phyloP scores from a whole-genome alignment of 345 rosid species.

The Barbarea vulgaris region DNA sequence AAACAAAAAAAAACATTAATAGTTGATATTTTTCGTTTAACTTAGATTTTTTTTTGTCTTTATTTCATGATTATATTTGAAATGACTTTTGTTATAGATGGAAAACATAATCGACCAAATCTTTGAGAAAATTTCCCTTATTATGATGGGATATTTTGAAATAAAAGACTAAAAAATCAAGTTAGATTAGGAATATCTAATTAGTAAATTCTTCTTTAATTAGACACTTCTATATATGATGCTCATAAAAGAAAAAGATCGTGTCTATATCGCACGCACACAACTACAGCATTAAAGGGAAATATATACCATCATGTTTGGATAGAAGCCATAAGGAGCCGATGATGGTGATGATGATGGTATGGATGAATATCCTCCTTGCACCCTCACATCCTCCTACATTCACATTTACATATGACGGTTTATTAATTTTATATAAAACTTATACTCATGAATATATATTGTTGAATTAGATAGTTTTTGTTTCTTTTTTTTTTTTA shows the following conservation, averaged over 20 bases:
- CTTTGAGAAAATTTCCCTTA: not conserved
- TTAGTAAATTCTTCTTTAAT: not conserved
- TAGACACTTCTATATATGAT: not conserved
- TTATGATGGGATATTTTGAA: not conserved
- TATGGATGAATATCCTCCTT: conserved; percentile 60
- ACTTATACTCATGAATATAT: not conserved
- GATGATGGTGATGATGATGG: conserved; percentile 54
- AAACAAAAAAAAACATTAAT: not conserved
- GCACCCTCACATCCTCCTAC: conserved; percentile 80
- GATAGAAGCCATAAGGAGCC: conserved; percentile 65
- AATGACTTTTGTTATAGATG: not conserved
- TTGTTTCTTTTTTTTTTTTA: too few species aligned
- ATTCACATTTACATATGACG: conserved; percentile 14
- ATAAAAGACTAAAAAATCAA: not conserved
- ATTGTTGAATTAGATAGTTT: conserved; percentile 1
- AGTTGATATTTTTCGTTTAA: not conserved
- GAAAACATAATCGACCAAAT: conserved; percentile 14
- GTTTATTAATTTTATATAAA: not conserved
- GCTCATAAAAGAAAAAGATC: not conserved
- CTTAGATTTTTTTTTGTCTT: not conserved
- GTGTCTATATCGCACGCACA: not conserved
- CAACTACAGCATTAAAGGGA: not conserved
- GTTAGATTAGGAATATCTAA: not conserved
- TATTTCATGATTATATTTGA: not conserved
- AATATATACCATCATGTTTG: conserved; percentile 61